Percentiles rank a stretch among this genome's conserved stretches.
Evolutionary conservation across 441 rosid genomes (phyloP).

Genomic region (Gossypium lobatum): DNA sequence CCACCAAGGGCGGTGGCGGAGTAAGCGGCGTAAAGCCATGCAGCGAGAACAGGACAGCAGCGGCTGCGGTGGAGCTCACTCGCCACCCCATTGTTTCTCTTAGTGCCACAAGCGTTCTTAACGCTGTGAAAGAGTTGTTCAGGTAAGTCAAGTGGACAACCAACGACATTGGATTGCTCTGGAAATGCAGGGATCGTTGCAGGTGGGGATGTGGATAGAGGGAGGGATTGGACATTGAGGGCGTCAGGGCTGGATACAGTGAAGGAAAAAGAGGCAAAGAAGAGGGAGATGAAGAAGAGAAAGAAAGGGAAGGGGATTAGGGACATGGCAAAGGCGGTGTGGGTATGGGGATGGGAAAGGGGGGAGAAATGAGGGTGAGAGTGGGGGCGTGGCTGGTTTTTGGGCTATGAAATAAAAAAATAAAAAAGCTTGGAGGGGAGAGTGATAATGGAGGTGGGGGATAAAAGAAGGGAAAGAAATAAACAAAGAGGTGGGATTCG

Average conservation of each 20-base stretch:
- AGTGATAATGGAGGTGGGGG: conserved; percentile 1
- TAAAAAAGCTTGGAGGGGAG: background rate
- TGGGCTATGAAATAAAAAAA: background rate
- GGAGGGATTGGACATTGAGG: conserved; percentile 39
- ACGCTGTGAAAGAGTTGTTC: conserved; percentile 57
- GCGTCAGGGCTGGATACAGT: conserved; percentile 35
- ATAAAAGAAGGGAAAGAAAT: background rate
- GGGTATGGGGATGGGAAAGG: background rate
- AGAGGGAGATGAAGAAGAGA: conserved; percentile 12
- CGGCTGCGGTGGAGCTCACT: conserved; percentile 42
- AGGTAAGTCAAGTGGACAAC: conserved; percentile 68
- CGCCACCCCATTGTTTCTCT: conserved; percentile 10
- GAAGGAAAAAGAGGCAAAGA: conserved; percentile 24
- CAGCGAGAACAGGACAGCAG: conserved; percentile 86
- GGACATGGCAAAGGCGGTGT: conserved; percentile 30
- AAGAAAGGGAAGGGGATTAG: conserved; percentile 25
- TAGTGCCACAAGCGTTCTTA: conserved; percentile 42
- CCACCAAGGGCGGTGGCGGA: conserved; percentile 63
- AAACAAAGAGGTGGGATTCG: background rate
- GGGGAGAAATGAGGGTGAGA: background rate
- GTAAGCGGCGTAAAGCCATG: conserved; percentile 85
- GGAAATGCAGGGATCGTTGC: conserved; percentile 90
- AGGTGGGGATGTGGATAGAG: conserved; percentile 41
- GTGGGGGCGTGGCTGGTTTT: background rate
- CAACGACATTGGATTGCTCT: conserved; percentile 59